Evolutionary conservation across 1,284 basidiomycete species (phyloP).

Genomic region (Termitomyces sp.): DNA sequence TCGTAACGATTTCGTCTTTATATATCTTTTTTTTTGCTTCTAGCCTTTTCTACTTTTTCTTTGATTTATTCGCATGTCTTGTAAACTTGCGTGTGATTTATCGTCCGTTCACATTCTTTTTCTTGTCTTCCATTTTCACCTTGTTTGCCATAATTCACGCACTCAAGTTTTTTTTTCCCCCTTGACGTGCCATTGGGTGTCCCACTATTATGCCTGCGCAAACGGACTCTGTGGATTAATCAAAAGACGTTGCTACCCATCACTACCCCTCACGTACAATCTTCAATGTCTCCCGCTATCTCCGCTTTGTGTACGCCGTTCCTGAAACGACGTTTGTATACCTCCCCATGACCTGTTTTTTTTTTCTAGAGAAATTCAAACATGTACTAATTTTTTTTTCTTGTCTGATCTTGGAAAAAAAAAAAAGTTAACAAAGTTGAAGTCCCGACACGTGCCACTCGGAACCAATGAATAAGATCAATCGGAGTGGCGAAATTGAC

Average conservation of each 20-base stretch:
- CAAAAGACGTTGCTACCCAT: not conserved
- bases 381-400: conserved; percentile 14
- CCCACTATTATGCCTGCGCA: not conserved
- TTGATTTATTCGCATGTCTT: conserved; percentile 1
- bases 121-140: not conserved
- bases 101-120: conserved; percentile 2
- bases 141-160: not conserved
- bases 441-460: not conserved
- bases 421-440: no score
- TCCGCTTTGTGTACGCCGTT: not conserved
- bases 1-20: conserved; percentile 9
- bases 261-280: not conserved
- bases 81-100: conserved; percentile 16
- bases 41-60: not conserved
- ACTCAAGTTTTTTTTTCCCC: not conserved
- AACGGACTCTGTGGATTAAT: conserved; percentile 13
- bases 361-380: conserved; percentile 14
- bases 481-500: conserved; percentile 9
- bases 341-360: conserved; percentile 3
- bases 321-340: conserved; percentile 11
- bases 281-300: not conserved
- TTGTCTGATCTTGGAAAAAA: not conserved
- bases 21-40: conserved; percentile 16
- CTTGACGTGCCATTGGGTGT: not conserved
- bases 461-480: conserved; percentile 4